Evolutionary conservation across 306 rosid species (phyloP), one percentile per base, ranked within the genome.

Genomic region (Vigna nakashimae): DNA sequence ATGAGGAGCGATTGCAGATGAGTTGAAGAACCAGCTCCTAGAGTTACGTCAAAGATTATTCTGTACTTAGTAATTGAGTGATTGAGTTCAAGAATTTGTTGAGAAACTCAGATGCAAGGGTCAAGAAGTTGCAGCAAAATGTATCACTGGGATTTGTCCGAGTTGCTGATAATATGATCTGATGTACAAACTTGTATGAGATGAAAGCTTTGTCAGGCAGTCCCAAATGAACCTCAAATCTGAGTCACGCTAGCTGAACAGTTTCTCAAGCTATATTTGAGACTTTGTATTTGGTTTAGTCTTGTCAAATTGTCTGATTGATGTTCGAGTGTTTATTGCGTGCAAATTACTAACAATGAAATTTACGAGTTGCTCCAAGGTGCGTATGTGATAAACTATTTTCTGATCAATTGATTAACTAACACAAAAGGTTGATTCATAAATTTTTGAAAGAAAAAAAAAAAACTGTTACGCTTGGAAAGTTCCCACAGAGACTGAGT

Each of bases 31-130:
- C 75, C 69, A 42, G 65, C 78, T 70, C 55, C 82, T 67, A 45
- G 65, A 67, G 80, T 66, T 65, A 53, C 62, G 56, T 43, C 81
- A 45, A 71, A 22, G 67, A 59, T 79, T 73, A 59, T 79, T 73
- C 53, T 87, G 51, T 81, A 74, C 69, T 51, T 62, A 57, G 32
- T 77, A 71, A 20, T 75, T 77, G 73, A 81, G 83, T 71, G 82
- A 76, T 63, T 67, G 74, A 79, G 65, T 49, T 71, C 75, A 78
- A 68, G 65, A 66, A 62, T 26, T 59, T 85, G 80, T 50, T 60
- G 76, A 69, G 74, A 71, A 69, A 43, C 65, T 66, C 48, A 20
- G 49, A 65, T 78, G 84, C 49, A 76, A 72, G 82, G 69, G 72
- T 79, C 76, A 63, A 16, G 49, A 72, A 80, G 60, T 58, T 56